Conservation (phyloP, 1,284 basidiomycete genomes). For the Pseudozyma sp. region DNA sequence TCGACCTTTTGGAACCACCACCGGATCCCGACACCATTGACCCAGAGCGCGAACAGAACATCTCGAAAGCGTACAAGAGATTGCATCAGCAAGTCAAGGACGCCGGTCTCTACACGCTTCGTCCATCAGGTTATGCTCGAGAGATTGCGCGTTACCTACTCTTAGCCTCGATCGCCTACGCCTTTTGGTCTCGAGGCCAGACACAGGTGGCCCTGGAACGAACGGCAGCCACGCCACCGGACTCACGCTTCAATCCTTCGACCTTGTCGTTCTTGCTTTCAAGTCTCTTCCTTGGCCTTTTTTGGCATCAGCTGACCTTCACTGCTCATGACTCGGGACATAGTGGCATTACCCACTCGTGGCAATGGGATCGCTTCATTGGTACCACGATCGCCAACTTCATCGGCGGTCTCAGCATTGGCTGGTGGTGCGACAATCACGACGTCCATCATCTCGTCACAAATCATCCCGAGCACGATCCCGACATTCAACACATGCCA, state of each 20-base stretch:
- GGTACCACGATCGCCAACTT: slow-evolving; percentile 86
- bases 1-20: slow-evolving; percentile 67
- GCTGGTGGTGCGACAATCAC: slow-evolving; percentile 99
- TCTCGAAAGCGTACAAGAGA: slow-evolving; percentile 82
- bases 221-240: background rate
- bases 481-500: slow-evolving; percentile 91
- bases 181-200: slow-evolving; percentile 72
- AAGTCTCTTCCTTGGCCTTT: slow-evolving; percentile 83
- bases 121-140: slow-evolving; percentile 88
- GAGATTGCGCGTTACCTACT: slow-evolving; percentile 83
- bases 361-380: slow-evolving; percentile 82
- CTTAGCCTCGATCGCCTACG: slow-evolving; percentile 75
- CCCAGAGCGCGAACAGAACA: slow-evolving; percentile 76
- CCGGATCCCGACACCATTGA: slow-evolving; percentile 71
- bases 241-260: slow-evolving; percentile 7
- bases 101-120: slow-evolving; percentile 87
- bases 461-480: slow-evolving; percentile 94
- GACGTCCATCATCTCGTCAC: slow-evolving; percentile 97
- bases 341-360: slow-evolving; percentile 89
- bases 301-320: slow-evolving; percentile 96
- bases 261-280: slow-evolving; percentile 73
- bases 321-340: slow-evolving; percentile 94
- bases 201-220: slow-evolving; percentile 15
- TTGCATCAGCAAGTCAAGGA: slow-evolving; percentile 81
- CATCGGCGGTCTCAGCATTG: slow-evolving; percentile 89